phyloP scores from a whole-genome alignment of 1,284 basidiomycete species.

The Tetrapyrgos nigripes region DNA sequence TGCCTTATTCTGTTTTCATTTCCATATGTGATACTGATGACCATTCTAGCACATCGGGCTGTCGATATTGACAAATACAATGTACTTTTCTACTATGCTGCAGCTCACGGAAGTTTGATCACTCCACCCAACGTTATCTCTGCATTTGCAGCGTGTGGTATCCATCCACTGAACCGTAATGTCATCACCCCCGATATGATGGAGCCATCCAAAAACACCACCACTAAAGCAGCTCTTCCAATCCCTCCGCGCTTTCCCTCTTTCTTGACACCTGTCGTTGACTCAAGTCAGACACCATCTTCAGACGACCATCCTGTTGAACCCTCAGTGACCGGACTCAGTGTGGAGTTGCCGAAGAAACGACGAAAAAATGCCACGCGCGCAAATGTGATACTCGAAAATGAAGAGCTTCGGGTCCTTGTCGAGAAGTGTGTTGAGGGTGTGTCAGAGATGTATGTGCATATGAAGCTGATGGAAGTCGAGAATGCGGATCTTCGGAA shows the following conservation, averaged over 20 bases:
- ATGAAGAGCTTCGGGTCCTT: too few species aligned
- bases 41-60: too few species aligned
- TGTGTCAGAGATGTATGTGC: too few species aligned
- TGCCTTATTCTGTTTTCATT: background rate
- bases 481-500: too few species aligned
- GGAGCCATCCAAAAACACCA: slow-evolving; percentile 14
- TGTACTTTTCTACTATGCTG: slow-evolving; percentile 19
- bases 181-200: slow-evolving; percentile 10
- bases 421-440: too few species aligned
- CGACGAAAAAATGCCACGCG: too few species aligned
- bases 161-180: slow-evolving; percentile 21
- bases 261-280: background rate
- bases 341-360: too few species aligned
- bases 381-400: too few species aligned
- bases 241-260: slow-evolving; percentile 3
- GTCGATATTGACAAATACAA: slow-evolving; percentile 19
- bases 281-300: too few species aligned
- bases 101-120: slow-evolving; percentile 17
- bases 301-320: too few species aligned
- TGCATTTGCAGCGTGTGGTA: slow-evolving; percentile 25
- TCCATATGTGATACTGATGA: background rate
- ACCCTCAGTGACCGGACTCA: too few species aligned
- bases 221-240: slow-evolving; percentile 12
- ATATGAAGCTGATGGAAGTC: too few species aligned
- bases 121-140: slow-evolving; percentile 17